Evolutionary conservation across 805 yeast species (phyloP).

Genomic region (Metschnikowia lachancei): DNA sequence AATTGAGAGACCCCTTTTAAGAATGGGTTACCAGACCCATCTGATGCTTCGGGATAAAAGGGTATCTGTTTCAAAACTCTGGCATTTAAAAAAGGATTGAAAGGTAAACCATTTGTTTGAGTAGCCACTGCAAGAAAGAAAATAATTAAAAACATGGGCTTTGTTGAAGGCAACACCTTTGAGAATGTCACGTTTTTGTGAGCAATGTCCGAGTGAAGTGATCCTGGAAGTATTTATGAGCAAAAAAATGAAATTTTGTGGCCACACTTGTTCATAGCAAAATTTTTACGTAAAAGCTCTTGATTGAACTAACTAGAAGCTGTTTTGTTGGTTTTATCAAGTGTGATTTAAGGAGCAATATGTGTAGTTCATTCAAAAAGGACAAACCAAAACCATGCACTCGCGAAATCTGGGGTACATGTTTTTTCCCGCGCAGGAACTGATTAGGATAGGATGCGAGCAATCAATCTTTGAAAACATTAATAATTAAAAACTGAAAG

Average conservation of each 20-base stretch:
- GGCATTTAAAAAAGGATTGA: not conserved
- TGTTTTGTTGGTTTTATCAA: not conserved
- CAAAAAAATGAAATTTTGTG: no score
- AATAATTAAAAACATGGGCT: not conserved
- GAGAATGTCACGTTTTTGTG: no score
- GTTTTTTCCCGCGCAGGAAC: not conserved
- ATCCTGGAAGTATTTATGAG: not conserved
- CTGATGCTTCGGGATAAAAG: not conserved
- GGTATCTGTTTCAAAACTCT: not conserved
- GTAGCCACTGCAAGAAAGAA: not conserved
- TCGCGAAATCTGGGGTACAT: slow-evolving; percentile 3
- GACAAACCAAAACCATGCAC: not conserved
- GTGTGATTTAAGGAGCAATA: not conserved
- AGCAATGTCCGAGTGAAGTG: no score
- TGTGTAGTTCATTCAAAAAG: not conserved
- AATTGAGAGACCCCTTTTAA: not conserved
- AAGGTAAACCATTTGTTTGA: not conserved
- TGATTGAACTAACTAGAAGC: not conserved
- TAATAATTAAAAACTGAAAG: no score
- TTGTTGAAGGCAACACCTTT: no score
- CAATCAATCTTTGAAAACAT: no score
- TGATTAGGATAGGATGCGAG: not conserved
- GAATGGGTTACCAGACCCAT: not conserved
- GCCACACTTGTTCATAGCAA: not conserved
- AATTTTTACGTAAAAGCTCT: not conserved